Percentiles rank a stretch among this genome's conserved stretches.
Evolutionary conservation across 2,329 filamentous ascomycete species (phyloP).

Genomic region (Fusarium euwallaceae): DNA sequence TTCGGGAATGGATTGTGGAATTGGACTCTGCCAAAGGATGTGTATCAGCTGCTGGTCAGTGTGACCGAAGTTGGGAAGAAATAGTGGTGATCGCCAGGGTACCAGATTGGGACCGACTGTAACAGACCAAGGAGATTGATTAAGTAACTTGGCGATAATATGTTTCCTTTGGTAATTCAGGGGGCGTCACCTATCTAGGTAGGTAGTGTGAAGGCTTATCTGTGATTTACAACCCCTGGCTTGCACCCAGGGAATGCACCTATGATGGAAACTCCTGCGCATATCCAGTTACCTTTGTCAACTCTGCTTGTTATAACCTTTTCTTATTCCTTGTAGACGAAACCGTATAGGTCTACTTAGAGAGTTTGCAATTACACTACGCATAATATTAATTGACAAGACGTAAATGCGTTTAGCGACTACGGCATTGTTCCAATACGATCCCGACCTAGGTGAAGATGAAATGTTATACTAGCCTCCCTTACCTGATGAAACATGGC

Average conservation of each 20-base stretch:
- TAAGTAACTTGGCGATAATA: background rate
- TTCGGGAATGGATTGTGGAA: background rate
- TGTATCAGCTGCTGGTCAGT: background rate
- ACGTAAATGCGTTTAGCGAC: background rate
- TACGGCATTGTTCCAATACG: background rate
- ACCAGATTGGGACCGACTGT: background rate
- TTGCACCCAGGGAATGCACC: background rate
- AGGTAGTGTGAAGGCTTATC: background rate
- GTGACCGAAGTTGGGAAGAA: background rate
- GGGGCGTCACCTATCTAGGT: background rate
- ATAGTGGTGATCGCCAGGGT: background rate
- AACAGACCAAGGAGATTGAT: background rate
- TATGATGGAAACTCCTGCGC: background rate
- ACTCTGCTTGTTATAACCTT: background rate
- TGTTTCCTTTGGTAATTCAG: background rate
- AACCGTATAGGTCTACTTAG: background rate
- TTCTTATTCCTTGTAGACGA: background rate
- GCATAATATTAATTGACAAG: background rate
- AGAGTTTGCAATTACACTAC: background rate
- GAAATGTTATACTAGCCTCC: background rate
- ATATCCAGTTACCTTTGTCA: background rate
- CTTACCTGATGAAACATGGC: background rate
- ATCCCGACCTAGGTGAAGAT: background rate
- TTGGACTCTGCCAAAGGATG: background rate
- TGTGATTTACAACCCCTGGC: background rate